Base-by-base conservation (phyloP, 345 rosid genomes). In the Ceriops tagal region DNA sequence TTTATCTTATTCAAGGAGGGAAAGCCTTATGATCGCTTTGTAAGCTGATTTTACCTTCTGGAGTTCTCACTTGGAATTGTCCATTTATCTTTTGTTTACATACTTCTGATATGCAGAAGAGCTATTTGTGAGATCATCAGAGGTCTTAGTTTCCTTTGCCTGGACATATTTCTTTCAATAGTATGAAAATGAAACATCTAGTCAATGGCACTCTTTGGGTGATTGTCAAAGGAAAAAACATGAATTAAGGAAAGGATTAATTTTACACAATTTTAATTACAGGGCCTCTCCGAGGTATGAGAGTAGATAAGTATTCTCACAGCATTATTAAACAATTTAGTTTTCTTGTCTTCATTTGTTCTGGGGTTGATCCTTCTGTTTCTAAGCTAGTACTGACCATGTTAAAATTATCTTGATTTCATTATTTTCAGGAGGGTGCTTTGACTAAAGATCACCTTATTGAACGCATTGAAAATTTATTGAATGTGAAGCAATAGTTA, bases 1-100 rank as follows among this genome's bases (percentile, higher is more conserved):
- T 91, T 93, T 77, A 85, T 93, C 84, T 46, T 93, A 64, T 93
- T 93, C 65, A 91, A 87, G 83, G 91, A 91, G 32, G 93, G 97
- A 26, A 77, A 89, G 69, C 89, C 96, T 43, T 80, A 57, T 73
- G 96, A 87, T 69, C 97, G 98, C 71, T 91, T 93, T 62, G 98
- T 93, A 85, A 88, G 96, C 84, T 59, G 26, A 61, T 16, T 51
- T 61, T 61, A 53, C 1, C 43, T n/a, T 58, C 24, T 37, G 1
- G 22, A 65, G 57, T 49, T 61, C 19, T 6, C 21, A 2, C 52
- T 35, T 43, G 8, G 58, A 71, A 32, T 28, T 52, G 28, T 35
- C 8, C 24, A 55, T 52, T 16, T n/a, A 2, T 13, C 62, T 35
- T 19, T 61, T 21, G 61, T 31, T 39, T 46, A 67, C 60, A 31